phyloP scores from a whole-genome alignment of 2,329 filamentous ascomycete genomes.

The Pleomassaria siparia region DNA sequence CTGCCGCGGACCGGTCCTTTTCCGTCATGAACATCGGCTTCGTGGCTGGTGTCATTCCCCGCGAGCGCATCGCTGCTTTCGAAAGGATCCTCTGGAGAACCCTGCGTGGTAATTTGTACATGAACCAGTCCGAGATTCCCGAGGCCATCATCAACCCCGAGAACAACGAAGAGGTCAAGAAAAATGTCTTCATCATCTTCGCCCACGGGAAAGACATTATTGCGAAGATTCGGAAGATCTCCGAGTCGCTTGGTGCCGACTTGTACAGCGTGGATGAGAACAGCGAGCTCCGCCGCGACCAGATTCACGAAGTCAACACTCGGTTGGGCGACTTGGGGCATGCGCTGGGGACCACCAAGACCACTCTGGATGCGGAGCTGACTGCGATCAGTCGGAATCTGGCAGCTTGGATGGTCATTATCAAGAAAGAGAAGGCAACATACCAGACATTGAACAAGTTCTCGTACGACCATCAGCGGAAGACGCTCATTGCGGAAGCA shows the following conservation, averaged over 20 bases:
- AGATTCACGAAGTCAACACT: constrained; percentile 96
- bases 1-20: constrained; percentile 78
- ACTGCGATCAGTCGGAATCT: constrained; percentile 90
- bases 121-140: constrained; percentile 99
- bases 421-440: constrained; percentile 97
- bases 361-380: constrained; percentile 88
- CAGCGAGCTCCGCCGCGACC: constrained; percentile 89
- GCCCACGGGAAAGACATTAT: constrained; percentile 98
- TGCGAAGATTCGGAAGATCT: constrained; percentile 98
- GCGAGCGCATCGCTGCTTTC: constrained; percentile 91
- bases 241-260: constrained; percentile 92
- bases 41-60: constrained; percentile 90
- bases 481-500: constrained; percentile 94
- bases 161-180: constrained; percentile 88
- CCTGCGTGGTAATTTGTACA: constrained; percentile 95
- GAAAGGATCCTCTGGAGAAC: constrained; percentile 98
- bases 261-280: constrained; percentile 98
- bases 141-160: constrained; percentile 89
- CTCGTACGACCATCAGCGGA: constrained; percentile 92
- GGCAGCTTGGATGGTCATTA: constrained; percentile 94
- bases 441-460: constrained; percentile 95
- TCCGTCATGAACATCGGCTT: constrained; percentile 99
- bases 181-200: constrained; percentile 99
- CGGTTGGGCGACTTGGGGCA: constrained; percentile 87
- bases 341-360: constrained; percentile 92